phyloP scores from a whole-genome alignment of 2,329 filamentous ascomycete genomes.

The Elsinoe perseae region DNA sequence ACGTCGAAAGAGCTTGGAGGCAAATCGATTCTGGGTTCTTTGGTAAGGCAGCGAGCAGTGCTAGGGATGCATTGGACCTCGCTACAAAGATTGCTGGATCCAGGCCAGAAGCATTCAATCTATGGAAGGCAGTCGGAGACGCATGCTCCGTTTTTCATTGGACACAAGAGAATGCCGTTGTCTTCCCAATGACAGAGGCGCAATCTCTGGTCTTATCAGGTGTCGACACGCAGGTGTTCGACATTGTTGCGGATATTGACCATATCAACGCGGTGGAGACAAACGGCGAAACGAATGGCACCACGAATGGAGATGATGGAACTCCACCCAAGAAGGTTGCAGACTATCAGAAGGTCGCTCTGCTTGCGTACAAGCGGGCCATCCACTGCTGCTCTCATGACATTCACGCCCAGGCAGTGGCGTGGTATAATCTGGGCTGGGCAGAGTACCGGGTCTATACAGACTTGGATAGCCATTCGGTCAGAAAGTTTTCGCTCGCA shows the following conservation, averaged over 20 bases:
- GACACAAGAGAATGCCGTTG: conserved; percentile 58
- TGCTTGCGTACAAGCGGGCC: conserved; percentile 81
- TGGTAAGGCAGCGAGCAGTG: conserved; percentile 68
- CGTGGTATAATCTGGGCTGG: conserved; percentile 95
- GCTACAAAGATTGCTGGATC: conserved; percentile 54
- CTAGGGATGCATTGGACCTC: conserved; percentile 59
- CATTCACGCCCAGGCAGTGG: conserved; percentile 82
- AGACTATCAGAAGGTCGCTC: conserved; percentile 14
- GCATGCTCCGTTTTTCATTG: conserved; percentile 77
- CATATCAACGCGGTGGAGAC: conserved; percentile 39
- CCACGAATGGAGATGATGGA: background rate
- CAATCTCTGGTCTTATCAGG: conserved; percentile 50
- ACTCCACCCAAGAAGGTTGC: background rate
- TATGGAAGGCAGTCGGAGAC: conserved; percentile 90
- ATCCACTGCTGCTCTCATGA: conserved; percentile 67
- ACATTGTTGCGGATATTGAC: conserved; percentile 62
- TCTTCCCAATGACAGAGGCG: conserved; percentile 56
- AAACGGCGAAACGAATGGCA: background rate
- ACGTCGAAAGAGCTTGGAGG: conserved; percentile 71
- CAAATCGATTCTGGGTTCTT: conserved; percentile 77
- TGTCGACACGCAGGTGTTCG: conserved; percentile 49
- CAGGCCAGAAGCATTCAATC: conserved; percentile 71
- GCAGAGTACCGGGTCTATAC: conserved; percentile 73
- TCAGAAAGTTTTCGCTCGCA: conserved; percentile 64
- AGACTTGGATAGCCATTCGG: conserved; percentile 43